Percentiles rank a stretch among this genome's conserved stretches.
phyloP scores from a whole-genome alignment of 371 early-diverging fungal genomes.

The Saksenaea vasiformis region DNA sequence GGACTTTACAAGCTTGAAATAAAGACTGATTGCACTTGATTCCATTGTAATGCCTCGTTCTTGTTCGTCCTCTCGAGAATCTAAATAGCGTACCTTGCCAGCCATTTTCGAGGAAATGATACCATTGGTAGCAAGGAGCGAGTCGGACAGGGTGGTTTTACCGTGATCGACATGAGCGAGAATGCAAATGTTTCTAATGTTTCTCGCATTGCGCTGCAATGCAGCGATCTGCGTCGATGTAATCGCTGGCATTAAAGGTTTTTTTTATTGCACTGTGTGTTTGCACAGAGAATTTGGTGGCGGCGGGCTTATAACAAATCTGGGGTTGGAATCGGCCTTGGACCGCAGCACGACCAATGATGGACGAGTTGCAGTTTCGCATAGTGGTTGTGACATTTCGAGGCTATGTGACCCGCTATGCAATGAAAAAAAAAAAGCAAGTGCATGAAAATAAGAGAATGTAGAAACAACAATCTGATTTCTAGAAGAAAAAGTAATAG shows the following conservation, averaged over 20 bases:
- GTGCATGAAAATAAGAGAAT: no score
- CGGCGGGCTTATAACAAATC: no score
- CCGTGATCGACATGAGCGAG: constrained; percentile 99
- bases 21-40: constrained; percentile 93
- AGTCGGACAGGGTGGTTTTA: constrained; percentile 99
- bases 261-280: no score
- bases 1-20: constrained; percentile 71
- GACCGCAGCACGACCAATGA: no score
- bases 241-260: constrained; percentile 61
- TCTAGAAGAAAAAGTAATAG: no score
- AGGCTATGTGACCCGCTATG: no score
- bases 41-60: constrained; percentile 99
- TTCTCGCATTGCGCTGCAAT: constrained; percentile 63
- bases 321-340: no score
- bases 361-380: no score
- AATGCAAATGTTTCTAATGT: constrained; percentile 95
- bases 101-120: constrained; percentile 96
- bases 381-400: no score
- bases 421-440: no score
- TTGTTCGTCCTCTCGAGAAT: constrained; percentile 99
- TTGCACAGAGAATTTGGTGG: no score
- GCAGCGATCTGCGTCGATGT: constrained; percentile 59
- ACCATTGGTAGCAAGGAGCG: constrained; percentile 95
- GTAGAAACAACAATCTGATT: no score
- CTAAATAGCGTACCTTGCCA: constrained; percentile 98